phyloP scores from a whole-genome alignment of 1,284 basidiomycete genomes.

The Malassezia globosa region DNA sequence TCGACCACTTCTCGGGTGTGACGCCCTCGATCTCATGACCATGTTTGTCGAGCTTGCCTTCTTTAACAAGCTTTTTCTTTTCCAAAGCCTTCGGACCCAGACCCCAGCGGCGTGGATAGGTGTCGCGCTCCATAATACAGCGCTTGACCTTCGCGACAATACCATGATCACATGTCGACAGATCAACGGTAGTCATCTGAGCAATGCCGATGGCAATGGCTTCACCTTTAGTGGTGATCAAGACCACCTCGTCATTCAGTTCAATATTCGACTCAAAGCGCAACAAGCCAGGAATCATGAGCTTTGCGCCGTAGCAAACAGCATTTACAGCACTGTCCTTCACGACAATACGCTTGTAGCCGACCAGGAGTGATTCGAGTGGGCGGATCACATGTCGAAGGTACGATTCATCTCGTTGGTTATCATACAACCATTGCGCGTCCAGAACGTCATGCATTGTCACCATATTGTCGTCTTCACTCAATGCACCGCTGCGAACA shows the following conservation, averaged over 20 bases:
- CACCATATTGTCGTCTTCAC: slow-evolving; percentile 94
- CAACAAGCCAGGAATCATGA: slow-evolving; percentile 97
- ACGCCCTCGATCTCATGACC: slow-evolving; percentile 81
- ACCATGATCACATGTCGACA: slow-evolving; percentile 95
- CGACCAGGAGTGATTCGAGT: slow-evolving; percentile 81
- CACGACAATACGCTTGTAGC: slow-evolving; percentile 97
- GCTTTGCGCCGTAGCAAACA: slow-evolving; percentile 97
- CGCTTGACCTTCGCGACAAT: slow-evolving; percentile 98
- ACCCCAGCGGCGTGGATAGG: slow-evolving; percentile 95
- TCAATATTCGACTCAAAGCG: slow-evolving; percentile 95
- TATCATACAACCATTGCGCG: slow-evolving; percentile 97
- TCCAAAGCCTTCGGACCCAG: slow-evolving; percentile 88
- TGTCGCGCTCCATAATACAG: slow-evolving; percentile 97
- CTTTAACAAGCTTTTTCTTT: slow-evolving; percentile 72
- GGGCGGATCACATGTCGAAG: slow-evolving; percentile 88
- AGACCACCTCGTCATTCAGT: slow-evolving; percentile 88
- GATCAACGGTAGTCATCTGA: slow-evolving; percentile 89
- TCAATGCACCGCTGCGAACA: slow-evolving; percentile 88
- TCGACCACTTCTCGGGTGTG: slow-evolving; percentile 81
- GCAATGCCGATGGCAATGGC: slow-evolving; percentile 79
- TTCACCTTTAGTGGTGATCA: slow-evolving; percentile 99
- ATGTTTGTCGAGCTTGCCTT: slow-evolving; percentile 89
- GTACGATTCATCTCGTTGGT: slow-evolving; percentile 96
- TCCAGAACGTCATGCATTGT: slow-evolving; percentile 99
- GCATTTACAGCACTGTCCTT: slow-evolving; percentile 99